These are phyloP conservation scores for Knoxia roxburghii DNA, from an alignment of 257 asterid species.

Conservation along the genomic window DNA sequence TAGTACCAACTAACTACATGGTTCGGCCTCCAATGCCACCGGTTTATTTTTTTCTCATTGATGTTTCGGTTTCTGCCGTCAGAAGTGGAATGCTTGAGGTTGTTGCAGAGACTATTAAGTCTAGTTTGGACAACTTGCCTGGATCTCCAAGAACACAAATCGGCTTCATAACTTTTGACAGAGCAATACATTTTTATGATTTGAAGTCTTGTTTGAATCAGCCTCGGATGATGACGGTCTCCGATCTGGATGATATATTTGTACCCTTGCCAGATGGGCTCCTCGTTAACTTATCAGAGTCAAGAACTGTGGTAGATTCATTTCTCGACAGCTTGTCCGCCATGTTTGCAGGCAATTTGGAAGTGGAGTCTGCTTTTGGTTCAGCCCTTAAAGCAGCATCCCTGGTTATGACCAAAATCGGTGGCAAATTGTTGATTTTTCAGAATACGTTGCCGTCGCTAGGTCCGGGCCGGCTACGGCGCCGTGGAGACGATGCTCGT, in stretches of 20 bases:
- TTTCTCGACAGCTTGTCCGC: conserved; percentile 91
- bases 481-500: conserved; percentile 89
- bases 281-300: conserved; percentile 93
- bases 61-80: conserved; percentile 83
- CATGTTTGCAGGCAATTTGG: conserved; percentile 81
- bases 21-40: conserved; percentile 72
- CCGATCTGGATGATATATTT: conserved; percentile 32
- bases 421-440: conserved; percentile 94
- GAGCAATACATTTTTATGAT: conserved; percentile 90
- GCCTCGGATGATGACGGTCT: conserved; percentile 32
- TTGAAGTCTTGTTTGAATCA: conserved; percentile 50
- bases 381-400: conserved; percentile 93
- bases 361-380: conserved; percentile 98
- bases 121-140: conserved; percentile 84
- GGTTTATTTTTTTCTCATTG: conserved; percentile 77
- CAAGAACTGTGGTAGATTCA: conserved; percentile 87
- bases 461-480: conserved; percentile 84
- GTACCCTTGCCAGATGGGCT: conserved; percentile 73
- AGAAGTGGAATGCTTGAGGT: conserved; percentile 95
- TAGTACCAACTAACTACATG: conserved; percentile 96
- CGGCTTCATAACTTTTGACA: conserved; percentile 93
- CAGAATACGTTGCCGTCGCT: conserved; percentile 90
- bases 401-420: conserved; percentile 93
- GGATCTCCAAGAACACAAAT: conserved; percentile 91
- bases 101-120: conserved; percentile 79